Evolutionary conservation across 495 filamentous ascomycete species (phyloP), one percentile per base, ranked within the genome.

Genomic region (Penicillium roqueforti): DNA sequence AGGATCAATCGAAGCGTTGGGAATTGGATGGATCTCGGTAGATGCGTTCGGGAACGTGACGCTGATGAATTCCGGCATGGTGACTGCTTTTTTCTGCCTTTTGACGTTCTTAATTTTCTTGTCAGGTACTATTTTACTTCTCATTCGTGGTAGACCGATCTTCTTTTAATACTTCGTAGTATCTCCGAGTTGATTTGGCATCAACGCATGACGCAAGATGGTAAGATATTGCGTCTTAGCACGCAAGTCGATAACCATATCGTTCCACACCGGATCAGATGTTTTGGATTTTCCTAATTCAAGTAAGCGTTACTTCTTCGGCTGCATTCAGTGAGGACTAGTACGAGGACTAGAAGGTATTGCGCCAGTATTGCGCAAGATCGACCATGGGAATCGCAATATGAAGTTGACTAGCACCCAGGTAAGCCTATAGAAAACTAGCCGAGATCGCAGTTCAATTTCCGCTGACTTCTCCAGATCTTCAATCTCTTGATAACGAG

Each of bases 11-110:
- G 47, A 16, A 9, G 76, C 69, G 50, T 66, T 66, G 13, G 75
- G 70, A 58, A 79, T 70, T n/a, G 76, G 77, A 22, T 70, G 59
- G 13, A 81, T 43, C 63, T 81, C 78, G 11, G 72, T 80, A 2
- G 76, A 80, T 6, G 70, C 57, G 55, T 76, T 80, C 20, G 76
- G 71, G 44, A 76, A 77, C 4, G 76, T 80, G 25, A 77, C 34
- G 55, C 75, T 78, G 54, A 81, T 81, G 60, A 80, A 81, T 68
- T 80, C 79, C 36, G 79, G 74, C 77, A 80, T 80, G 29, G 54
- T 72, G 60, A 10, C 3, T 25, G n/a, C n/a, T 19, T 14, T 41
- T 20, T 14, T 47, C 13, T 1, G 19, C 16, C 23, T 1, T 41
- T 25, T 20, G 22, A 25, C 39, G 2, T 23, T 23, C 11, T 26